phyloP scores from a whole-genome alignment of 2,329 filamentous ascomycete genomes.

The Aspergillus novofumigatus region DNA sequence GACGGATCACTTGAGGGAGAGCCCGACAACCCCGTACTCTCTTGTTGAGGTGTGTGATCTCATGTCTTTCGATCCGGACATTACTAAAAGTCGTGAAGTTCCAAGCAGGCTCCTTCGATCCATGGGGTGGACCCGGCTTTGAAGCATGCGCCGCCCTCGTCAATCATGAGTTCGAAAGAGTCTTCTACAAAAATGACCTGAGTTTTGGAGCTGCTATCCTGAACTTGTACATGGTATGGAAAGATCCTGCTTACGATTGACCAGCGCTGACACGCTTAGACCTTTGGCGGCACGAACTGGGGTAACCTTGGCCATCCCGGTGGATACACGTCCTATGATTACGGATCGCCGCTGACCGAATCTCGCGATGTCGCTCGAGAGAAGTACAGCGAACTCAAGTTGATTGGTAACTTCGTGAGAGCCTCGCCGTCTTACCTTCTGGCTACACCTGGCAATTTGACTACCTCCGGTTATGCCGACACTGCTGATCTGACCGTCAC shows the following conservation, averaged over 20 bases:
- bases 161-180: constrained; percentile 69
- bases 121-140: constrained; percentile 69
- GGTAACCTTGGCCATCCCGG: constrained; percentile 70
- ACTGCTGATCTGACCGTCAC: constrained; percentile 57
- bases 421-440: constrained; percentile 67
- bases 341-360: constrained; percentile 63
- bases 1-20: constrained; percentile 54
- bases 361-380: constrained; percentile 64
- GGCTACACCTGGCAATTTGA: constrained; percentile 49
- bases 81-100: constrained; percentile 44
- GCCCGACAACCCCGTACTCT: constrained; percentile 62
- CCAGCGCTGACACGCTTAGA: constrained; percentile 34
- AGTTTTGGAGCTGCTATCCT: constrained; percentile 64
- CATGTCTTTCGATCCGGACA: too few relatives aligned
- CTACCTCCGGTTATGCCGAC: constrained; percentile 45
- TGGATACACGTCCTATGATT: constrained; percentile 61
- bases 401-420: constrained; percentile 70
- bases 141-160: constrained; percentile 62
- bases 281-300: constrained; percentile 78
- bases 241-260: accelerated
- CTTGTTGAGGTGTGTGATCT: constrained; percentile 50
- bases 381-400: constrained; percentile 76
- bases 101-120: constrained; percentile 68
- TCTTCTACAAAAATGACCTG: constrained; percentile 75
- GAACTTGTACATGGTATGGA: constrained; percentile 68